Base-by-base conservation (phyloP, 2,329 filamentous ascomycete species). In the Colletotrichum plurivorum region DNA sequence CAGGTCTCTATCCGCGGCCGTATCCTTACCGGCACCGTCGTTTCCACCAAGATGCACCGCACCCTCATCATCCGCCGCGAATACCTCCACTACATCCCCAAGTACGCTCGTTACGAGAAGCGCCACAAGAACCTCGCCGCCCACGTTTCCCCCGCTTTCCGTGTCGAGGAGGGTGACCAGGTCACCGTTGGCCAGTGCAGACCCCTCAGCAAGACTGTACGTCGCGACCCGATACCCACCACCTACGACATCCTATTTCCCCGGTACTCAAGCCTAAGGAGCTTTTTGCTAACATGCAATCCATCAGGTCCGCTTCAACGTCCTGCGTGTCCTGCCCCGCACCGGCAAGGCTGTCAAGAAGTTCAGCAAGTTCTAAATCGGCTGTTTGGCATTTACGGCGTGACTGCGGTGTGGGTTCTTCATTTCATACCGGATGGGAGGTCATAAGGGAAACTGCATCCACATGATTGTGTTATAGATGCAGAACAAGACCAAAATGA, bases 1-100 rank as follows among this genome's bases (percentile, higher is more conserved):
- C 90, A 95, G 85, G 95, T 99, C 85, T 98, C 96, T 76, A 99
- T 99, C 90, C 96, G 96, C 89, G 96, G 96, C 86, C 95, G 96
- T 95, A 99, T 99, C 91, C 90, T 99, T 78, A 98, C 95, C 84
- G 96, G 96, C 82, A 98, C 94, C 83, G 96, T 99, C 82, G 93
- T 98, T 83, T 98, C 95, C 80, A 99, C 96, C 88, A 99, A 99
- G 94, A 99, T 99, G 96, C 96, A 99, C 93, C 94, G 96, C 88
- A 99, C 96, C 81, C 88, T 98, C 84, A 93, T 99, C 88, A 97
- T 99, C 90, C 96, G 96, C 85, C 93, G 96, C 87, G 96, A 99
- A 91, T 99, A 99, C 91, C 94, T 99, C 74, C 96, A 99, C 90
- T 99, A 94, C 89, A 93, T 99, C 84, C 95, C 95, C 86, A 99